Percentiles rank a stretch among this genome's conserved stretches.
These are phyloP conservation scores for Aristolochia fimbriata DNA, from an alignment of 164 flowering plant genomes.

Conservation along the genomic window DNA sequence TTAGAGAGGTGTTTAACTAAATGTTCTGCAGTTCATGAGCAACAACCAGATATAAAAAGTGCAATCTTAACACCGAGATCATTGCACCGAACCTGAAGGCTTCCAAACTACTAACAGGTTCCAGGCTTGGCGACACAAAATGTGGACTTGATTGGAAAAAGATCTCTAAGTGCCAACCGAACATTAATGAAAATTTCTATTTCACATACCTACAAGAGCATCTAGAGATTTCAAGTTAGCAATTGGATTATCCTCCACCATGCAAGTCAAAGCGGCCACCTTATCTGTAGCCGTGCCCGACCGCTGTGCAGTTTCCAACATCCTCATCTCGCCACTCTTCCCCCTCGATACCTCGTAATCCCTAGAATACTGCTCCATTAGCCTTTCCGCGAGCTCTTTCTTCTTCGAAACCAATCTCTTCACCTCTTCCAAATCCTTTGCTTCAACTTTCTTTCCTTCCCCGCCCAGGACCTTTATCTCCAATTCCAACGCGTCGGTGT, in stretches of 20 bases:
- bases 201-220: slow-evolving; percentile 54
- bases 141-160: too few relatives aligned
- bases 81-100: too few relatives aligned
- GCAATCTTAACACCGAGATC: too few relatives aligned
- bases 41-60: too few relatives aligned
- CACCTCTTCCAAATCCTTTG: slow-evolving; percentile 40
- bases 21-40: too few relatives aligned
- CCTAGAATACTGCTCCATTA: slow-evolving; percentile 58
- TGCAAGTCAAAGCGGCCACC: slow-evolving; percentile 70
- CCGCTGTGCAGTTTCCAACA: slow-evolving; percentile 65
- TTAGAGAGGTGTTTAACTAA: too few relatives aligned
- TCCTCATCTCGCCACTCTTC: slow-evolving; percentile 72
- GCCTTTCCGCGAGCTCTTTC: slow-evolving; percentile 64
- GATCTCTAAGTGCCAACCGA: too few relatives aligned
- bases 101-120: too few relatives aligned
- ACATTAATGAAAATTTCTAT: too few relatives aligned
- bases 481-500: slow-evolving; percentile 53
- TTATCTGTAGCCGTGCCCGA: slow-evolving; percentile 88
- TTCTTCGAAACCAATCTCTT: slow-evolving; percentile 54
- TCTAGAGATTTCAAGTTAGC: slow-evolving; percentile 83
- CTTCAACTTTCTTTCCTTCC: slow-evolving; percentile 25
- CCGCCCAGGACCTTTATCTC: slow-evolving; percentile 56
- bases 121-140: too few relatives aligned
- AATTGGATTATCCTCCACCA: slow-evolving; percentile 84
- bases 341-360: slow-evolving; percentile 66